Base-by-base conservation (phyloP, 169 alveolate genomes). In the Neospora caninum region DNA sequence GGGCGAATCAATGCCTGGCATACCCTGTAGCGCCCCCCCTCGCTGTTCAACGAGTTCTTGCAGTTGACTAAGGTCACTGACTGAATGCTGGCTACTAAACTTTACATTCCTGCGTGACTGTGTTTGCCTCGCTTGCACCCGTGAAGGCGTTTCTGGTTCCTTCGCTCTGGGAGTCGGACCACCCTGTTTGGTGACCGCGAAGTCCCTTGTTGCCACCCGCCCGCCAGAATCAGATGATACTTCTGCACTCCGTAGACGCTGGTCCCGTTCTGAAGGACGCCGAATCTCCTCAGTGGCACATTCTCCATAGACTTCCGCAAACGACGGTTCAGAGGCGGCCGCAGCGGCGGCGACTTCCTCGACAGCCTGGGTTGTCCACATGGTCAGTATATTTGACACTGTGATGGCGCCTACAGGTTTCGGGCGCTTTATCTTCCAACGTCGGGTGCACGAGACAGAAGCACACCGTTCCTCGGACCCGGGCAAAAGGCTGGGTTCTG, bases 281-380 rank as follows among this genome's bases (percentile, higher is more conserved):
- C 36, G 31, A 4, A 64, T 0, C 13, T 20, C 78, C 78, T 64
- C 2, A 20, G 78, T 29, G 10, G 78, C 29, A 29, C 34, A 20
- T 10, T 16, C 2, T 64, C 78, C 78, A n/a, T 29, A 64, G 20
- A 64, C 36, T 64, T 64, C 78, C 36, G 78, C 34, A 27, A 64
- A 64, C 78, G 78, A 64, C 20, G 78, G 78, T 64, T 64, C 78
- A 64, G 78, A 64, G 34, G 78, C 78, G 25, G 78, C 78, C 29
- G 78, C 78, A 64, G 78, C 29, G 34, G 78, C 36, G 78, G 78
- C 78, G 7, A 64, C 31, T 29, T 64, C 78, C 4, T 25, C 34
- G 78, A 29, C 78, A 64, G 78, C 78, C 78, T 29, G 78, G 78
- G 78, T 64, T 25, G 78, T 64, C 78, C 78, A 64, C 78, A 64